A percentile compares a stretch with the other conserved stretches of the same genome.
phyloP scores from a whole-genome alignment of 192 early-diverging fungal species.

The Dispira simplex region DNA sequence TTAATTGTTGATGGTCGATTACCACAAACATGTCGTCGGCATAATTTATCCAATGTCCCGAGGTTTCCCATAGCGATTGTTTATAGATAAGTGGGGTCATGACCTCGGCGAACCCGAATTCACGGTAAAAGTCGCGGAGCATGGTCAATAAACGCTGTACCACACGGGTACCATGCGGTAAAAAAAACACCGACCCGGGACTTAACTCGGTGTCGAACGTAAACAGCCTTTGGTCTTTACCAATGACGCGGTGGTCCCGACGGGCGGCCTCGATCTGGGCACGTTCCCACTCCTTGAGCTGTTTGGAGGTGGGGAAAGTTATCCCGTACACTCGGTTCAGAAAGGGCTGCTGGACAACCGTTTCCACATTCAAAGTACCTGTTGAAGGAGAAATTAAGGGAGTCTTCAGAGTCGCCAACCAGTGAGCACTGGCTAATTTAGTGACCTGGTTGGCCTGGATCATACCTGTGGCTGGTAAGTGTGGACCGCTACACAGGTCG shows the following conservation, averaged over 20 bases:
- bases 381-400: not conserved
- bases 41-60: slow-evolving; percentile 95
- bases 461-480: slow-evolving; percentile 48
- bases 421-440: slow-evolving; percentile 43
- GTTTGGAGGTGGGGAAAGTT: slow-evolving; percentile 36
- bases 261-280: slow-evolving; percentile 26
- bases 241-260: slow-evolving; percentile 54
- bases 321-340: slow-evolving; percentile 61
- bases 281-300: slow-evolving; percentile 35
- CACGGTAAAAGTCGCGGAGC: slow-evolving; percentile 56
- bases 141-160: slow-evolving; percentile 58
- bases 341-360: slow-evolving; percentile 4
- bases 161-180: slow-evolving; percentile 68
- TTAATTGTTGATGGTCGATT: slow-evolving; percentile 7
- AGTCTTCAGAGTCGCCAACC: slow-evolving; percentile 24
- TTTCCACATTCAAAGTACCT: not conserved
- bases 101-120: slow-evolving; percentile 75
- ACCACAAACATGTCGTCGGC: slow-evolving; percentile 82
- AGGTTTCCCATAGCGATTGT: slow-evolving; percentile 81
- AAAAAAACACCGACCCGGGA: slow-evolving; percentile 58
- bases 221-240: slow-evolving; percentile 50
- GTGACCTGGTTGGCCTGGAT: slow-evolving; percentile 36
- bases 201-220: slow-evolving; percentile 44
- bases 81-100: slow-evolving; percentile 87
- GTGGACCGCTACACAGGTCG: slow-evolving; percentile 66